Conservation (phyloP, 1,284 basidiomycete genomes). For the Cutaneotrichosporon cutaneum region DNA sequence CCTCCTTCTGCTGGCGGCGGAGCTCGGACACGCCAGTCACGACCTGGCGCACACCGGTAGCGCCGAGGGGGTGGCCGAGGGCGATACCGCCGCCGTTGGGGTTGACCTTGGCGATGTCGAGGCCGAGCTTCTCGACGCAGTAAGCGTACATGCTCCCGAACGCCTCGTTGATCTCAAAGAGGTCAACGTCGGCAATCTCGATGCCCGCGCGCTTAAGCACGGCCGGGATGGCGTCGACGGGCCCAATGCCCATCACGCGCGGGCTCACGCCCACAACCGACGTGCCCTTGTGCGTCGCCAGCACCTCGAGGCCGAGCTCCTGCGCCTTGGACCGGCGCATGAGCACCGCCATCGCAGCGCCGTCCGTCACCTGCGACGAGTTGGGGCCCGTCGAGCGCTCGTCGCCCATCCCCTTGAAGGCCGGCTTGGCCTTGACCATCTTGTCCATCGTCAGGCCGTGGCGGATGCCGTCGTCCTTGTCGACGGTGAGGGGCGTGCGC, state of each 20-base stretch:
- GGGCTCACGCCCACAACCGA: constrained; percentile 70
- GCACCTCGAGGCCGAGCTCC: constrained; percentile 67
- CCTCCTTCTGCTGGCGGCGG: constrained; percentile 27
- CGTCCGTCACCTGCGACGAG: constrained; percentile 83
- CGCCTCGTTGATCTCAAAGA: constrained; percentile 83
- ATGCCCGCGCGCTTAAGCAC: constrained; percentile 67
- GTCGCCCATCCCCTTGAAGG: constrained; percentile 85
- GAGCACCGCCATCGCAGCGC: constrained; percentile 77
- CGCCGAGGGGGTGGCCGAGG: constrained; percentile 28
- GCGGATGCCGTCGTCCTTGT: constrained; percentile 79
- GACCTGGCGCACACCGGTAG: constrained; percentile 34
- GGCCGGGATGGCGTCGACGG: constrained; percentile 66
- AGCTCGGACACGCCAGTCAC: constrained; percentile 35
- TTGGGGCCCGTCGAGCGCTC: constrained; percentile 71
- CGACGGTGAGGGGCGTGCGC: constrained; percentile 59
- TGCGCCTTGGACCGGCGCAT: constrained; percentile 85
- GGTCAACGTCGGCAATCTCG: constrained; percentile 70
- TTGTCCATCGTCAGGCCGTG: constrained; percentile 70
- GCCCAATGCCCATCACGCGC: constrained; percentile 80
- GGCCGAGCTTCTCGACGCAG: constrained; percentile 65
- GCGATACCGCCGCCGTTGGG: constrained; percentile 67
- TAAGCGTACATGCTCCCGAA: constrained; percentile 85
- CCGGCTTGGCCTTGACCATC: constrained; percentile 67
- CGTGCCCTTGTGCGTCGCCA: constrained; percentile 77
- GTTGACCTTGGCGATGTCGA: constrained; percentile 76